A percentile compares a stretch with the other conserved stretches of the same genome.
These are phyloP conservation scores for Lentinula boryana DNA, from an alignment of 768 basidiomycete species.

Conservation along the genomic window DNA sequence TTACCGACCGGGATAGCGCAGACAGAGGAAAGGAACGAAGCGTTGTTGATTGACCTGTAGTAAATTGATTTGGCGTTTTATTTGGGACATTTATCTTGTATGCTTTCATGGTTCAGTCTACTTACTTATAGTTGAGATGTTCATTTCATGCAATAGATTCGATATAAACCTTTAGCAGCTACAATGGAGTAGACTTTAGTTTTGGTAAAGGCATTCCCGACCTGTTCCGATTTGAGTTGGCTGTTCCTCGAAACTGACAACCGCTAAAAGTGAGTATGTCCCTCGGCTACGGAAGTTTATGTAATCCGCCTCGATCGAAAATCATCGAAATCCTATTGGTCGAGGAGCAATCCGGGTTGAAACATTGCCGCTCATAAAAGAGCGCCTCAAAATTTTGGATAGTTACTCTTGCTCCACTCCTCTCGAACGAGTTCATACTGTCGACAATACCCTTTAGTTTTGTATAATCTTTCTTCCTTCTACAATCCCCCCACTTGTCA, in stretches of 20 bases:
- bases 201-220: too few species aligned
- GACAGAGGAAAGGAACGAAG: conserved; percentile 57
- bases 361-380: not conserved
- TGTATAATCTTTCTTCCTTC: conserved; percentile 4
- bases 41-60: conserved; percentile 39
- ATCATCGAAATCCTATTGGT: conserved; percentile 5
- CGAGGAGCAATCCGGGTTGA: not conserved
- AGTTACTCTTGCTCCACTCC: not conserved
- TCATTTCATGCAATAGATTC: too few species aligned
- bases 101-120: not conserved
- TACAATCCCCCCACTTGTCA: not conserved
- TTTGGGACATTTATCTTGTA: not conserved
- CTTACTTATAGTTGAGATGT: not conserved
- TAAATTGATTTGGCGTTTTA: not conserved
- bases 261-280: too few species aligned
- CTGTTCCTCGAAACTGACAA: too few species aligned
- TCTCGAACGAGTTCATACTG: not conserved
- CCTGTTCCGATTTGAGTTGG: too few species aligned
- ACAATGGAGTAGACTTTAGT: too few species aligned
- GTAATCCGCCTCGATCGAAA: not conserved
- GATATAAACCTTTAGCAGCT: too few species aligned
- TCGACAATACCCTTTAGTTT: not conserved
- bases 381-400: not conserved
- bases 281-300: not conserved
- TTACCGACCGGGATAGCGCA: conserved; percentile 42